Evolutionary conservation across 2,329 filamentous ascomycete genomes (phyloP), one percentile per base, ranked within the genome.

Genomic region (Aureobasidium sp.): DNA sequence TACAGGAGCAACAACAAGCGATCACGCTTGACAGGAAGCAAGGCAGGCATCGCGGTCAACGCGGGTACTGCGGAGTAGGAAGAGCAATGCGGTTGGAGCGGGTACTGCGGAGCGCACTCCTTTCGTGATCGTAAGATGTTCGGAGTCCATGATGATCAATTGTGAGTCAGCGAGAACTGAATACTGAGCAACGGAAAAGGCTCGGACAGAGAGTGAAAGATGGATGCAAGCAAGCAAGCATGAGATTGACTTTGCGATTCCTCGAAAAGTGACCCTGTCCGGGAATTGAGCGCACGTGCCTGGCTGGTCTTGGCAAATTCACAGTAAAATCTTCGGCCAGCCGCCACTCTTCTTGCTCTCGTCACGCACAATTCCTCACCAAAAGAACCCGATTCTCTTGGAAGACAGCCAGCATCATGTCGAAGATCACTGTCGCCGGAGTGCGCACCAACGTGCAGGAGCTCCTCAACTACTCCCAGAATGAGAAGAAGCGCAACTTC

Each of bases 361-460:
- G 55, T 39, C 27, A 47, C 47, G 56, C 36, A 62, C 64, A 61
- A 45, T 51, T 45, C 36, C 62, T 42, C 41, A 72, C 72, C 71
- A 71, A 67, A 70, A 73, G 71, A 71, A 70, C 66, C 70, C 68
- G 72, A 70, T 73, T 73, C 70, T 77, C 73, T 77, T 80, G 78
- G 78, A 79, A 81, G 78, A 81, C 78, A 74, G 66, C 69, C 67
- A 71, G 63, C 70, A 90, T 68, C 64, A 72, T 70, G 68, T 91
- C 89, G 72, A 92, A 92, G 81, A 91, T 91, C 82, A 89, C 88
- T 86, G 71, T 82, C 77, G 90, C 91, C 86, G 90, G 91, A 89
- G 91, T 96, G 85, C 91, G 92, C 85, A 84, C 86, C 79, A 93
- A 97, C 84, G 90, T 97, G 79, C 83, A 88, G 79, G 86, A 94